Conservation (phyloP, 768 basidiomycete species). For the Lyophyllum decastes region DNA sequence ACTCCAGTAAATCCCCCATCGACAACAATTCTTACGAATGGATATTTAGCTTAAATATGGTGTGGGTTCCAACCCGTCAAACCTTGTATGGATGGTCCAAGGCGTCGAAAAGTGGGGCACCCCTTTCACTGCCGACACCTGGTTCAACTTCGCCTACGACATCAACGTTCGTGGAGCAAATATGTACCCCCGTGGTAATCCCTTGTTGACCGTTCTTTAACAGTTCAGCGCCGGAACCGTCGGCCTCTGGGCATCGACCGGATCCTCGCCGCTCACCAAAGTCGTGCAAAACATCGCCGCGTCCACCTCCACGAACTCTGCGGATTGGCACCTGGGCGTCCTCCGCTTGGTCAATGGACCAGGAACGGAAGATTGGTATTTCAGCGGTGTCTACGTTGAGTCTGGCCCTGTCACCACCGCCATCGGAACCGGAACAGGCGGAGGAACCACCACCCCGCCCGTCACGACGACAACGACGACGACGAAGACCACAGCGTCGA, state of each 20-base stretch:
- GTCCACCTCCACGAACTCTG: conserved; percentile 57
- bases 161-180: conserved; percentile 47
- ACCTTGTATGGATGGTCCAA: conserved; percentile 55
- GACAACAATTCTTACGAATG: neutral
- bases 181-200: neutral
- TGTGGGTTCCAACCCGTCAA: conserved; percentile 45
- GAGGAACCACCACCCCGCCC: conserved; percentile 26
- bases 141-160: conserved; percentile 71
- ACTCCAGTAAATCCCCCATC: neutral
- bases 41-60: conserved; percentile 53
- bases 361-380: conserved; percentile 56
- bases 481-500: conserved; percentile 22
- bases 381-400: conserved; percentile 64
- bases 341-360: conserved; percentile 52
- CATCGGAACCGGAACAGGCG: conserved; percentile 33
- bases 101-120: conserved; percentile 50
- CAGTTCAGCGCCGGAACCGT: conserved; percentile 56
- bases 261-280: conserved; percentile 45
- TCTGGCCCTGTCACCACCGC: conserved; percentile 54
- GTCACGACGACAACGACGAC: conserved; percentile 33
- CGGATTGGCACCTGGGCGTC: conserved; percentile 63
- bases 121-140: conserved; percentile 50
- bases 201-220: neutral
- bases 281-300: conserved; percentile 49
- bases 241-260: conserved; percentile 60